These are phyloP conservation scores for Heritiera littoralis DNA, from an alignment of 345 rosid species.

Conservation along the genomic window DNA sequence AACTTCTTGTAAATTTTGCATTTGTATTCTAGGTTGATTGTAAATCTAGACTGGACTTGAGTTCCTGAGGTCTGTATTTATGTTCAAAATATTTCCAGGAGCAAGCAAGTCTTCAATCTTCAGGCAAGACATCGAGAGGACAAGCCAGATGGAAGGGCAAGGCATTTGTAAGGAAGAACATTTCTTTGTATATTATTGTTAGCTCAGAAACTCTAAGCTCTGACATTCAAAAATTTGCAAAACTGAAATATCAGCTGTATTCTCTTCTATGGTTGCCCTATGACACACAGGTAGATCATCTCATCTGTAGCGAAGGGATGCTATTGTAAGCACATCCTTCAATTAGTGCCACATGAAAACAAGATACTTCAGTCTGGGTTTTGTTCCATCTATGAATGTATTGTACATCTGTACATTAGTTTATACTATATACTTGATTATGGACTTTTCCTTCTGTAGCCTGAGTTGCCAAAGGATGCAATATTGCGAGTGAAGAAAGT, in stretches of 20 bases:
- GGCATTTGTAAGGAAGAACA: slow-evolving; percentile 57
- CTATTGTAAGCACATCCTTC: neutral
- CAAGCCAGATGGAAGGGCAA: slow-evolving; percentile 73
- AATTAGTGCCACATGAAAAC: too few relatives aligned
- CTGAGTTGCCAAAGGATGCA: slow-evolving; percentile 78
- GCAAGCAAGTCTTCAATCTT: slow-evolving; percentile 50
- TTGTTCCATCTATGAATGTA: neutral
- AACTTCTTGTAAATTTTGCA: too few relatives aligned
- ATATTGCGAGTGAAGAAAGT: slow-evolving; percentile 66
- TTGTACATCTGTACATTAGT: neutral
- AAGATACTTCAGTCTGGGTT: too few relatives aligned
- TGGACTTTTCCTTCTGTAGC: slow-evolving; percentile 42
- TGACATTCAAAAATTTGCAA: slow-evolving; percentile 81
- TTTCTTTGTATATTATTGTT: slow-evolving; percentile 62
- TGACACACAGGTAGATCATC: neutral
- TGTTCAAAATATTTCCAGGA: slow-evolving; percentile 53
- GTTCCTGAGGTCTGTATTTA: neutral
- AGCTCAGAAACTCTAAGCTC: slow-evolving; percentile 84
- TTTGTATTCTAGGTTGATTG: too few relatives aligned
- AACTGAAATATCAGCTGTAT: slow-evolving; percentile 59
- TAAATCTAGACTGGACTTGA: too few relatives aligned
- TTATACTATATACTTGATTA: slow-evolving; percentile 15
- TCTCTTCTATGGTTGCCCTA: too few relatives aligned
- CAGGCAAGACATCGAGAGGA: slow-evolving; percentile 59
- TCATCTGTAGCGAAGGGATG: slow-evolving; percentile 4